Evolutionary conservation across 352 stramenopile genomes (phyloP).

Genomic region (Globisporangium solare): DNA sequence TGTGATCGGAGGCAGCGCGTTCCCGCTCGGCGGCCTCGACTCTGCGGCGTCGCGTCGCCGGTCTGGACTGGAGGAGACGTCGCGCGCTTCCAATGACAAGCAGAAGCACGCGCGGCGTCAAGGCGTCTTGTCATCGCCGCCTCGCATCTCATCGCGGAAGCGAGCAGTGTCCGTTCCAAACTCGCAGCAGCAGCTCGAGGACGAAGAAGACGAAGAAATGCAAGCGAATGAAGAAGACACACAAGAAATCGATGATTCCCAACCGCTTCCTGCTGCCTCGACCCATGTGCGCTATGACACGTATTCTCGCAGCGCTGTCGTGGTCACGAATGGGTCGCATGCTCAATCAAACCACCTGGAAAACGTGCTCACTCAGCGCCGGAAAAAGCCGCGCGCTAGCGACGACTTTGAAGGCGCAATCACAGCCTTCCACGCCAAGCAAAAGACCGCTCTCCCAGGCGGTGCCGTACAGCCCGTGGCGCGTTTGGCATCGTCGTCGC

Average conservation of each 20-base stretch:
- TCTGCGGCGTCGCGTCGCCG: background rate
- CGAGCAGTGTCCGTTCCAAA: slow-evolving; percentile 1
- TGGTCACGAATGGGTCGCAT: background rate
- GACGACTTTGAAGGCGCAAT: slow-evolving; percentile 50
- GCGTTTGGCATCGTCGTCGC: background rate
- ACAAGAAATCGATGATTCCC: slow-evolving; percentile 31
- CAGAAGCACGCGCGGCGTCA: background rate
- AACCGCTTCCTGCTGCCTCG: background rate
- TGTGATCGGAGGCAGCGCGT: slow-evolving; percentile 1
- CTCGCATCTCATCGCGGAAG: background rate
- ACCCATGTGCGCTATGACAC: background rate
- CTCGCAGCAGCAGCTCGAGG: background rate
- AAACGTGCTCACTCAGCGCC: background rate
- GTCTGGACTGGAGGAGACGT: slow-evolving; percentile 3
- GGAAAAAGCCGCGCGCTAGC: slow-evolving; percentile 32
- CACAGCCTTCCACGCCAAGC: slow-evolving; percentile 34
- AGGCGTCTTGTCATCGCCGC: slow-evolving; percentile 1
- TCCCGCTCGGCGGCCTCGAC: background rate
- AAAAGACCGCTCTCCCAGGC: background rate
- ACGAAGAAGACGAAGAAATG: slow-evolving; percentile 8
- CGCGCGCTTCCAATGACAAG: background rate
- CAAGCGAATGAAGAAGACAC: slow-evolving; percentile 13
- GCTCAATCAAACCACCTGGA: background rate
- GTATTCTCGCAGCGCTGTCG: slow-evolving; percentile 2
- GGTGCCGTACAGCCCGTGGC: slow-evolving; percentile 1